Percentiles rank a stretch among this genome's conserved stretches.
Conservation (phyloP, 75 land plant species). For the Isoetes taiwanensis region DNA sequence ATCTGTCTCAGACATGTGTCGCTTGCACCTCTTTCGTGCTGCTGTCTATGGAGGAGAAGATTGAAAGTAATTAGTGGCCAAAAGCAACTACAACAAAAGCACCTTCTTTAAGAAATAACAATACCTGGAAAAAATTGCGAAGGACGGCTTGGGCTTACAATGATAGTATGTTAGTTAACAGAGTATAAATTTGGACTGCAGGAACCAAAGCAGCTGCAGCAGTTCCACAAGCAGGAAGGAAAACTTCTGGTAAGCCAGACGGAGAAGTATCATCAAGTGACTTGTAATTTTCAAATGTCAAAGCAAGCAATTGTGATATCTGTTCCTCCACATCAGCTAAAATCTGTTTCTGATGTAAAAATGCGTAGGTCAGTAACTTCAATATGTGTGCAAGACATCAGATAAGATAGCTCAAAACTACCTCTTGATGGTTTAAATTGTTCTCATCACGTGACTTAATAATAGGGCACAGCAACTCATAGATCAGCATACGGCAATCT, state of each 20-base stretch:
- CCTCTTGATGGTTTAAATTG: slow-evolving; percentile 51
- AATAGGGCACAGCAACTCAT: slow-evolving; percentile 48
- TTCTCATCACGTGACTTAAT: slow-evolving; percentile 34
- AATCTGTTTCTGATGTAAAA: slow-evolving; percentile 43
- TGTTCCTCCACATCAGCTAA: slow-evolving; percentile 63
- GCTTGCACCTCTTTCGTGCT: slow-evolving; percentile 55
- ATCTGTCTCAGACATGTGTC: slow-evolving; percentile 73
- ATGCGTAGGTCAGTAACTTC: not conserved
- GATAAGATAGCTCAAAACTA: slow-evolving; percentile 9
- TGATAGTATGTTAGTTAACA: slow-evolving; percentile 68
- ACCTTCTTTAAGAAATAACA: not conserved
- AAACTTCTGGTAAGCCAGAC: slow-evolving; percentile 40
- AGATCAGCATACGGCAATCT: slow-evolving; percentile 49
- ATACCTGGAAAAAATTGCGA: slow-evolving; percentile 54
- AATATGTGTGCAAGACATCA: not conserved
- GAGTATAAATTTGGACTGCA: slow-evolving; percentile 52
- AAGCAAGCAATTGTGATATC: slow-evolving; percentile 46
- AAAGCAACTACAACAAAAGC: not conserved
- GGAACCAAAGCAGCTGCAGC: slow-evolving; percentile 64
- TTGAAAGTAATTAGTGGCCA: not conserved
- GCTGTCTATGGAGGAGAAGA: slow-evolving; percentile 33
- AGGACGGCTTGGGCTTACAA: slow-evolving; percentile 50
- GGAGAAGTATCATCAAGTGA: slow-evolving; percentile 62
- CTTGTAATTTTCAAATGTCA: slow-evolving; percentile 72
- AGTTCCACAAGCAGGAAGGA: slow-evolving; percentile 25